Evolutionary conservation across 441 rosid species (phyloP), one percentile per base, ranked within the genome.

Genomic region (Omphalea diandra): DNA sequence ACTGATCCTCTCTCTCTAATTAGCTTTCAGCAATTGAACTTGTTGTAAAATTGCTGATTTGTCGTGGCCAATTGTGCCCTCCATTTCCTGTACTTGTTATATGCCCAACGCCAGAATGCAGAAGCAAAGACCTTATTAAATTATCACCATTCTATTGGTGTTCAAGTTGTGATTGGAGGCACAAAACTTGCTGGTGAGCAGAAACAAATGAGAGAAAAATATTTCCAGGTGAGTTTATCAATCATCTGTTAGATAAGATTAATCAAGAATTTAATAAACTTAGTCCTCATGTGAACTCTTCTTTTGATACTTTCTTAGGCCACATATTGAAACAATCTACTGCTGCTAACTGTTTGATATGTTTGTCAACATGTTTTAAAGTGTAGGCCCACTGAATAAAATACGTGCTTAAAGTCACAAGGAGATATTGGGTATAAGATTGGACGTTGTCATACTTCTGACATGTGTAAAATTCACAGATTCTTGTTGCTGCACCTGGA

Each of bases 1-100:
- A 31, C n/a, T 31, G 9, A 36, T n/a, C 5, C 33, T 26, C 24
- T 57, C 27, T 7, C 50, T 65, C 20, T 65, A 68, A 71, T 72
- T 83, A 94, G 98, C 97, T 93, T 84, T 98, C 99, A 58, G 83
- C 97, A 35, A 95, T 93, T 82, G 99, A 95, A 86, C 85, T 85
- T 61, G 83, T 95, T 65, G 70, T 82, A 41, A 90, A 87, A 57
- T 83, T 90, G 74, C 87, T 90, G 53, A 62, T 67, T 72, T 86
- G 74, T 43, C 87, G 86, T 47, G 90, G 89, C 74, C 80, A 79
- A 66, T 89, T 85, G 76, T 84, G 85, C n/a, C 86, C 94, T 31
- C 97, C 96, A 35, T 85, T 95, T 81, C 69, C 81, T 72, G 94
- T 89, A 68, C 94, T 95, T 80, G 85, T 95, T 55, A 84, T 93